Percentiles rank a stretch among this genome's conserved stretches.
phyloP scores from a whole-genome alignment of 1,284 basidiomycete species.

The Cryptococcus sp. region DNA sequence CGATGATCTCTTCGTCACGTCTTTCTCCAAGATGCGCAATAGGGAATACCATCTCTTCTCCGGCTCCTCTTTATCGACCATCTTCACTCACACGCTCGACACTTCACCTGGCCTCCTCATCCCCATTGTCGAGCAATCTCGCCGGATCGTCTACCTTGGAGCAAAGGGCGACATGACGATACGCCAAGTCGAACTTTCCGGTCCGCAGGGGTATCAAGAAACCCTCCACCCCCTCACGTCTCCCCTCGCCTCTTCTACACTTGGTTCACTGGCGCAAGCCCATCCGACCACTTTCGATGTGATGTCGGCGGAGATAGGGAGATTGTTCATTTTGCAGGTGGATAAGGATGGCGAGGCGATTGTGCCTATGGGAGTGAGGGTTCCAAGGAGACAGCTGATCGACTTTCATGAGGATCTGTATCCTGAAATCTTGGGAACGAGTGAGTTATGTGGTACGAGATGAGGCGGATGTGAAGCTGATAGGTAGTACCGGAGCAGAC shows the following conservation, averaged over 20 bases:
- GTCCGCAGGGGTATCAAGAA: constrained; percentile 40
- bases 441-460: constrained; percentile 16
- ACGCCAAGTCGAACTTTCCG: constrained; percentile 45
- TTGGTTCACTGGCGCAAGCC: constrained; percentile 38
- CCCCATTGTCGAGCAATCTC: constrained; percentile 43
- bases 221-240: constrained; percentile 31
- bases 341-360: constrained; percentile 44
- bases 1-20: constrained; percentile 44
- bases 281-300: constrained; percentile 41
- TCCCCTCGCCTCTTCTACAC: constrained; percentile 32
- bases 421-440: constrained; percentile 35
- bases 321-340: constrained; percentile 36
- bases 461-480: constrained; percentile 10
- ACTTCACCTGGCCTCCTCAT: constrained; percentile 42
- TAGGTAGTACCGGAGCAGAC: constrained; percentile 38
- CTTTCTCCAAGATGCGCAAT: constrained; percentile 38
- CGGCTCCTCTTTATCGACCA: constrained; percentile 23
- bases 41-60: constrained; percentile 35
- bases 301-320: constrained; percentile 49
- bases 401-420: constrained; percentile 49
- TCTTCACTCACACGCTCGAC: constrained; percentile 41
- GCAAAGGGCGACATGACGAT: constrained; percentile 48
- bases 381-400: constrained; percentile 48
- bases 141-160: constrained; percentile 45
- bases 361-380: constrained; percentile 42